Conservation (phyloP, 129 eudicot species). For the Lactuca saligna region DNA sequence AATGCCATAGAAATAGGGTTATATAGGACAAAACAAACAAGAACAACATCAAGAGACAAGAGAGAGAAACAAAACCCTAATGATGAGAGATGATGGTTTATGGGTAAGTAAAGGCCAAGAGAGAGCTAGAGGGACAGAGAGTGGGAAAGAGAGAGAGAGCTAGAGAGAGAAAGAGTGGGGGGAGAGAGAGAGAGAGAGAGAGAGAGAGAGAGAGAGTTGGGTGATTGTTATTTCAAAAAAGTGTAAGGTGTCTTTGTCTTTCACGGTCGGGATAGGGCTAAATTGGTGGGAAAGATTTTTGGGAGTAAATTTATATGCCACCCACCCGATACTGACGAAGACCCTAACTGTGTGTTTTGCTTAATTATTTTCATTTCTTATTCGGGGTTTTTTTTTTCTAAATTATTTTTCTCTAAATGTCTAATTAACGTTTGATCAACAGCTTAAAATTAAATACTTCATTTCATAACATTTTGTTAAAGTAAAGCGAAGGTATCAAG, state of each 20-base stretch:
- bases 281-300: constrained; percentile 70
- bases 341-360: constrained; percentile 28
- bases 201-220: constrained; percentile 12
- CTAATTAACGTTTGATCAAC: not conserved
- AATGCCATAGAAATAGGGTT: constrained; percentile 40
- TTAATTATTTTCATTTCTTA: constrained; percentile 1
- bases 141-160: constrained; percentile 21
- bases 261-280: constrained; percentile 46
- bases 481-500: no score
- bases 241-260: constrained; percentile 40
- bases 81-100: constrained; percentile 38
- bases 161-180: not conserved
- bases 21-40: constrained; percentile 30
- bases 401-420: not conserved
- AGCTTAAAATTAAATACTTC: no score
- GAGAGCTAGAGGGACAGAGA: constrained; percentile 11
- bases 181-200: constrained; percentile 21
- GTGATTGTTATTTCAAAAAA: constrained; percentile 29
- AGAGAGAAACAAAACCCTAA: constrained; percentile 41
- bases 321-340: constrained; percentile 64
- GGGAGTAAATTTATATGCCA: constrained; percentile 48
- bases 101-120: constrained; percentile 19
- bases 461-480: no score
- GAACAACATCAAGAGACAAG: constrained; percentile 10
- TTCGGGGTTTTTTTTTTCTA: not conserved